These are phyloP conservation scores for Trichoderma reesei DNA, from an alignment of 495 filamentous ascomycete genomes.

Conservation along the genomic window DNA sequence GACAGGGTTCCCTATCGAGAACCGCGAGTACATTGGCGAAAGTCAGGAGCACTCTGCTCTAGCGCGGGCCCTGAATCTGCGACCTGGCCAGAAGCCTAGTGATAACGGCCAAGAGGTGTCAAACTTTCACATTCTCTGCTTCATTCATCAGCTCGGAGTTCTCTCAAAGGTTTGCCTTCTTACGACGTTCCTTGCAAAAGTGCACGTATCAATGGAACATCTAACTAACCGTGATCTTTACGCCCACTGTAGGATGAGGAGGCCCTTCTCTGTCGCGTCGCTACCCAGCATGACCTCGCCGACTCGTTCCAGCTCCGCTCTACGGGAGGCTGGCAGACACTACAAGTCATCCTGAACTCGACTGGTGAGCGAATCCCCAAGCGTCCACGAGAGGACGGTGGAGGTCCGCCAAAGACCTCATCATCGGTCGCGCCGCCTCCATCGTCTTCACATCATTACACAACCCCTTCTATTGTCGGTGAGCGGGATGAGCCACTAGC, in stretches of 20 bases:
- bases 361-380: slow-evolving; percentile 93
- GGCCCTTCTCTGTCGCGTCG: slow-evolving; percentile 73
- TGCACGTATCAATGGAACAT: neutral
- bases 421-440: slow-evolving; percentile 15
- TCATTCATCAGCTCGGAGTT: slow-evolving; percentile 68
- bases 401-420: slow-evolving; percentile 17
- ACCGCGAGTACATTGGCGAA: slow-evolving; percentile 75
- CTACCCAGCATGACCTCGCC: slow-evolving; percentile 62
- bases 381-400: slow-evolving; percentile 50
- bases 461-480: slow-evolving; percentile 10
- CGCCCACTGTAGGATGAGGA: slow-evolving; percentile 64
- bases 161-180: slow-evolving; percentile 57
- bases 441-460: slow-evolving; percentile 20
- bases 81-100: slow-evolving; percentile 27
- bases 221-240: neutral
- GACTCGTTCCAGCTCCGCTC: slow-evolving; percentile 73
- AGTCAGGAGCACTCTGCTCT: slow-evolving; percentile 53
- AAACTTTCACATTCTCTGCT: slow-evolving; percentile 88
- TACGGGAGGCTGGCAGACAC: slow-evolving; percentile 82
- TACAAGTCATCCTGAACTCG: slow-evolving; percentile 85
- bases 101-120: slow-evolving; percentile 61
- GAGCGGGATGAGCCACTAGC: slow-evolving; percentile 63
- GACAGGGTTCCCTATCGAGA: slow-evolving; percentile 75
- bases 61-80: slow-evolving; percentile 31
- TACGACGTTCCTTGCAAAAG: neutral